These are phyloP conservation scores for Pseudogymnoascus sp. DNA, from an alignment of 2,329 filamentous ascomycete genomes.

Conservation along the genomic window DNA sequence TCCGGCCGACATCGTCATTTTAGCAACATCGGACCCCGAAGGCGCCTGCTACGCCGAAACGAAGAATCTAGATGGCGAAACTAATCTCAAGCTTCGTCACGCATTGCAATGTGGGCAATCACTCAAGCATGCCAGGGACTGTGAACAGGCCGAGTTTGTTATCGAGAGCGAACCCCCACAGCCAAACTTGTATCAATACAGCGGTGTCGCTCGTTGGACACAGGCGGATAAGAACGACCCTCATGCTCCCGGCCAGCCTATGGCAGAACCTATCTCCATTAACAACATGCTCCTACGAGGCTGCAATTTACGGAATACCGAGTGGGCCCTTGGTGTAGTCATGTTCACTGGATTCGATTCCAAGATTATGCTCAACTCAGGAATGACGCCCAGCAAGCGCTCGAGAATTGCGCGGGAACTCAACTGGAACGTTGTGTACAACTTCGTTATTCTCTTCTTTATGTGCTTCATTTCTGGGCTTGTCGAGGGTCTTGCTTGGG, in stretches of 20 bases:
- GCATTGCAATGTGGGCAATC: constrained; percentile 77
- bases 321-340: constrained; percentile 89
- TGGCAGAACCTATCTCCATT: constrained; percentile 89
- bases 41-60: constrained; percentile 97
- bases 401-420: constrained; percentile 84
- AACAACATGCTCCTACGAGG: constrained; percentile 93
- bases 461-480: constrained; percentile 87
- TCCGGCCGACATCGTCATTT: constrained; percentile 83
- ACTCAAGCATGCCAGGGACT: constrained; percentile 83
- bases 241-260: constrained; percentile 57
- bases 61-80: constrained; percentile 96
- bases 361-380: constrained; percentile 99
- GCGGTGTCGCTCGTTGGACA: constrained; percentile 77
- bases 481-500: constrained; percentile 78
- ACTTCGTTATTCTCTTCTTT: constrained; percentile 79
- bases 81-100: constrained; percentile 90
- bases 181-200: constrained; percentile 93
- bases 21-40: constrained; percentile 88
- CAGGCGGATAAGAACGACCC: constrained; percentile 61
- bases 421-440: constrained; percentile 96
- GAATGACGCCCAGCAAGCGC: constrained; percentile 89
- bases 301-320: constrained; percentile 88
- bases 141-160: constrained; percentile 77
- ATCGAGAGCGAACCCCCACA: constrained; percentile 90
- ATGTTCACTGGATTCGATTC: constrained; percentile 93